Base-by-base conservation (phyloP, 2,329 filamentous ascomycete species). In the Xylariaceae sp. region DNA sequence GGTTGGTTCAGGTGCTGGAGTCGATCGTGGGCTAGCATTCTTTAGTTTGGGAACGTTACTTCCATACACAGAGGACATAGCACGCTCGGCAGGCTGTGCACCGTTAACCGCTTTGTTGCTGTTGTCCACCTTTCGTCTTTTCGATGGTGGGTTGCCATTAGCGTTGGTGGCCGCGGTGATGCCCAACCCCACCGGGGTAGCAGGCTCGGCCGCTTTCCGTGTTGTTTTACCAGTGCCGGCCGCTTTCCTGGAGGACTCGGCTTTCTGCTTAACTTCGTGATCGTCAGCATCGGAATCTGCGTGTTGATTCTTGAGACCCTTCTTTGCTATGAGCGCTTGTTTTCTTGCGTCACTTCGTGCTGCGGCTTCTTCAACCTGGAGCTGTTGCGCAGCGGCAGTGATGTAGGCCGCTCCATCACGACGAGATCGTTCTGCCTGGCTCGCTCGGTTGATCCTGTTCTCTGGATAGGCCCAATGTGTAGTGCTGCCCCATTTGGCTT, bases 381-480 rank as follows among this genome's bases (percentile, higher is more conserved):
- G 82, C 50, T 89, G 82, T 63, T 88, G 86, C 59, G 87, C 87
- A 10, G 88, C 88, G 1, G 89, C 89, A 18, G 90, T 90, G 66
- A 92, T 89, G 45, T 85, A 86, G 18, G 88, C 83, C 9, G 88
- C 89, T 18, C 88, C 89, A 70, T 96, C 92, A 64, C 90, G 85
- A 61, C 91, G 83, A 52, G 88, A 87, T 30, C 88, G 82, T 71
- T 95, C 90, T 37, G 86, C 85, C 50, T 86, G 81, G 23, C 83
- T 85, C n/a, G 81, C 78, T 67, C 82, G 82, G 39, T 78, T 78
- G 39, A 85, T 82, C 65, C 93, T 88, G 70, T 90, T 91, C 68
- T 93, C 89, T 17, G 90, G 89, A 73, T 97, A 97, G 53, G 93
- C 94, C 94, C 94, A 99, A 74, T 99, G 94, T 55, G 86, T 90